A percentile compares a stretch with the other conserved stretches of the same genome.
Conservation (phyloP, 495 filamentous ascomycete species). For the Glutinoglossum americanum region DNA sequence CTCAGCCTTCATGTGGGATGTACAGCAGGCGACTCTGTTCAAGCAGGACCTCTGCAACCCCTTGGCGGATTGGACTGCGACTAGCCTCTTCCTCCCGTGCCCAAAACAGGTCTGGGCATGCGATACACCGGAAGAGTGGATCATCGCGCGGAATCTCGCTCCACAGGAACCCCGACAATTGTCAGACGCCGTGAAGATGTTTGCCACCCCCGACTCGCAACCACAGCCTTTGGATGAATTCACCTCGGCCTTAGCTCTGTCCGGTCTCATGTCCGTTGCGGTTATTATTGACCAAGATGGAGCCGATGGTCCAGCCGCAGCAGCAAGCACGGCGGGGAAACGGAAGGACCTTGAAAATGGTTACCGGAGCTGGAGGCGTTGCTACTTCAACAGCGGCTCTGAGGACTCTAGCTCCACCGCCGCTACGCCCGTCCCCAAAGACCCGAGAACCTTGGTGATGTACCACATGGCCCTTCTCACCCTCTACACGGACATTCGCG, state of each 20-base stretch:
- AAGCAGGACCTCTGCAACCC: not conserved
- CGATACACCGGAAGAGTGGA: not conserved
- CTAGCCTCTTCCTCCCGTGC: not conserved
- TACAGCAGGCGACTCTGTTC: not conserved
- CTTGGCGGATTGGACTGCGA: not conserved
- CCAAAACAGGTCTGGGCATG: not conserved
- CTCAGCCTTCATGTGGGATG: constrained; percentile 1
- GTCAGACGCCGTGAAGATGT: not conserved
- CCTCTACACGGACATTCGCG: not conserved
- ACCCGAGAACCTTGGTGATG: not conserved
- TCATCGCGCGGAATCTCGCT: not conserved
- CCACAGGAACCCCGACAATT: not conserved
- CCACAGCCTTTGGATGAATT: not conserved
- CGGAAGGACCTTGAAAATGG: not conserved
- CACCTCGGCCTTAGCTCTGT: not conserved
- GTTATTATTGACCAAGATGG: not conserved
- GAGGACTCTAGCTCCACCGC: not conserved
- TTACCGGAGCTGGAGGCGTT: not conserved
- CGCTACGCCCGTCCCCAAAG: not conserved
- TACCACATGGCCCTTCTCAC: not conserved
- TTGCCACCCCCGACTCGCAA: not conserved
- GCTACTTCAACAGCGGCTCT: not conserved
- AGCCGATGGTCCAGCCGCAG: not conserved
- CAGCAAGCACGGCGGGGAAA: not conserved
- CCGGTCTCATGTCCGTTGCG: not conserved